phyloP scores from a whole-genome alignment of 306 rosid species.

The Vigna unguiculata region DNA sequence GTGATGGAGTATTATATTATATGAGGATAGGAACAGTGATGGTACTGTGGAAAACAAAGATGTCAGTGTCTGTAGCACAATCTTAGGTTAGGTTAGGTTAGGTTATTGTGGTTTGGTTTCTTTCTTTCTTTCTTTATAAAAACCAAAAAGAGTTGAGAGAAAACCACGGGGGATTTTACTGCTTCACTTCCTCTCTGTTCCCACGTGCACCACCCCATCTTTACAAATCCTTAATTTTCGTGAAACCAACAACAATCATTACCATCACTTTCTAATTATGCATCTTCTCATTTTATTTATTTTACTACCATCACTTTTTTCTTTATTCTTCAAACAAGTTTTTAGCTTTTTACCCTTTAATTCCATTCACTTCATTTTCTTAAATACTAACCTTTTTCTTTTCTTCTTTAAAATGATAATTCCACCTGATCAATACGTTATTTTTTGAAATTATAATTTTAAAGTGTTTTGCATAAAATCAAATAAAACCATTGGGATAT shows the following conservation, averaged over 20 bases:
- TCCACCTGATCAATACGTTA: too few relatives aligned
- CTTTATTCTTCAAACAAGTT: too few relatives aligned
- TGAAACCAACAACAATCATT: conserved; percentile 40
- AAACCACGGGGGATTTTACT: conserved; percentile 51
- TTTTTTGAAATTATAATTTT: too few relatives aligned
- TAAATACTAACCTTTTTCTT: too few relatives aligned
- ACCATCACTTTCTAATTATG: conserved; percentile 41
- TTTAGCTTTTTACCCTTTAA: too few relatives aligned
- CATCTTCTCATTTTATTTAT: not conserved
- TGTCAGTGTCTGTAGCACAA: conserved; percentile 56
- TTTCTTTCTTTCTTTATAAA: too few relatives aligned
- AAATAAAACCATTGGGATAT: too few relatives aligned
- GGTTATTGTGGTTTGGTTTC: conserved; percentile 2
- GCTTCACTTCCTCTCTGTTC: conserved; percentile 38
- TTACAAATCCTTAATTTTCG: conserved; percentile 55
- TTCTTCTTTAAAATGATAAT: too few relatives aligned
- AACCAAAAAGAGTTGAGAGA: conserved; percentile 19
- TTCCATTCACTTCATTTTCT: too few relatives aligned
- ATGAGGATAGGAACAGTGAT: too few relatives aligned
- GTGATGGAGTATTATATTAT: conserved; percentile 27
- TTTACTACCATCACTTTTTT: too few relatives aligned
- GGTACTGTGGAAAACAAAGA: not conserved
- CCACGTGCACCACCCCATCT: conserved; percentile 53
- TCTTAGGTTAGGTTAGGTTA: not conserved
- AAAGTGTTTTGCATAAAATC: too few relatives aligned